These are phyloP conservation scores for Noccaea bulbosa DNA, from an alignment of 345 rosid genomes.

Conservation along the genomic window DNA sequence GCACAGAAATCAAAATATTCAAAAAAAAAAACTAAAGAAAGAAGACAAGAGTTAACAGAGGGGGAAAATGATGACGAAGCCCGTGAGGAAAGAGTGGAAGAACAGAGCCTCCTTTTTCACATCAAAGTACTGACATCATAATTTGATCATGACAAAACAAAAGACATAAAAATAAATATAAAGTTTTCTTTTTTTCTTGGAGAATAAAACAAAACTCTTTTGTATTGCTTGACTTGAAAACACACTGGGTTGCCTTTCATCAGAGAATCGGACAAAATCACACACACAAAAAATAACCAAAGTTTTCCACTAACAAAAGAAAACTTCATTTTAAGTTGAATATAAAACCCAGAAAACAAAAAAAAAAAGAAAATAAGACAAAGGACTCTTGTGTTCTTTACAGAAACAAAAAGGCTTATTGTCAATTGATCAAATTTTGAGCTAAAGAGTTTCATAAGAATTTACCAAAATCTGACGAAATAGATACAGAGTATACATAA, in stretches of 20 bases:
- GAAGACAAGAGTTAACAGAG: slow-evolving; percentile 46
- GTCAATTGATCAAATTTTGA: background rate
- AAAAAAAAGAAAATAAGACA: background rate
- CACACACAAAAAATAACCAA: background rate
- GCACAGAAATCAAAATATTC: slow-evolving; percentile 17
- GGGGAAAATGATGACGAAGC: slow-evolving; percentile 46
- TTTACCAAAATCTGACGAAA: background rate
- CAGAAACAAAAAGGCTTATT: background rate
- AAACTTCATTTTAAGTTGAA: background rate
- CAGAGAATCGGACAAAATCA: slow-evolving; percentile 36
- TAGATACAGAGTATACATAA: slow-evolving; percentile 29
- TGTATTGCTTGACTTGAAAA: slow-evolving; percentile 39
- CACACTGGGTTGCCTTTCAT: slow-evolving; percentile 26
- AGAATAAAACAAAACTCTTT: slow-evolving; percentile 36
- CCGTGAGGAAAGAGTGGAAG: slow-evolving; percentile 48
- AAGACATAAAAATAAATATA: slow-evolving; percentile 5
- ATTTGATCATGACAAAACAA: slow-evolving; percentile 45
- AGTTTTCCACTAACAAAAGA: background rate
- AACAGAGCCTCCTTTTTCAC: slow-evolving; percentile 46
- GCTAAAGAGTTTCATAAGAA: too few species aligned
- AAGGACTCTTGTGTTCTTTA: slow-evolving; percentile 6
- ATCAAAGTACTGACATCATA: slow-evolving; percentile 44
- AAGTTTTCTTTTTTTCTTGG: background rate
- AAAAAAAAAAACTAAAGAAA: slow-evolving; percentile 22
- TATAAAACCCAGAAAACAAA: background rate